phyloP scores from a whole-genome alignment of 306 rosid genomes.

The Boehmeria nivea region DNA sequence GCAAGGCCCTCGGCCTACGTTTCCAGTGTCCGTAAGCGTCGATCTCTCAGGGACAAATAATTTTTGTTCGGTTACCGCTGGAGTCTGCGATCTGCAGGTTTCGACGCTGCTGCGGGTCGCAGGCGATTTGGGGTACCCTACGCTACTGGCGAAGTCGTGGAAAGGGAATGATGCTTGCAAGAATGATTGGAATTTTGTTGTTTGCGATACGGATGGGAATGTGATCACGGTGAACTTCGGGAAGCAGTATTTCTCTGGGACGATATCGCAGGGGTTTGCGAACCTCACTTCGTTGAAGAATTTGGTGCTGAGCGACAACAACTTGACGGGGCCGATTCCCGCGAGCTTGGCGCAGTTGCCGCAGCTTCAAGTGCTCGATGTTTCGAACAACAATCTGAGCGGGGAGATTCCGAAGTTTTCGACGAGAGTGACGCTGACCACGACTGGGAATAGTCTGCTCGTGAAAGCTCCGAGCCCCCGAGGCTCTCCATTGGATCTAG shows the following conservation, averaged over 20 bases:
- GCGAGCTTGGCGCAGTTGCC: conserved; percentile 31
- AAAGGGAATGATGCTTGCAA: conserved; percentile 35
- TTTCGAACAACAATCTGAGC: conserved; percentile 49
- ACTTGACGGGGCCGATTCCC: conserved; percentile 54
- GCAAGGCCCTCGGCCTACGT: conserved; percentile 62
- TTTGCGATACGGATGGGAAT: conserved; percentile 36
- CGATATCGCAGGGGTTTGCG: conserved; percentile 56
- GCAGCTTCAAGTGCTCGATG: conserved; percentile 47
- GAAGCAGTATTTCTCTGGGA: conserved; percentile 39
- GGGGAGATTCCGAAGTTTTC: conserved; percentile 58
- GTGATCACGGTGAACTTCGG: conserved; percentile 34
- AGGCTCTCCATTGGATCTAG: too few relatives aligned
- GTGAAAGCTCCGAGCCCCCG: conserved; percentile 42
- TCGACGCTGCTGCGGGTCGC: conserved; percentile 45
- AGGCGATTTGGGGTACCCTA: conserved; percentile 41
- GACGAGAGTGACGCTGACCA: conserved; percentile 29
- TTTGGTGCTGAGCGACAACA: conserved; percentile 38
- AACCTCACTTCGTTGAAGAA: conserved; percentile 43
- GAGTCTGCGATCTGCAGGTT: conserved; percentile 47
- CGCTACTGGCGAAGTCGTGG: conserved; percentile 41
- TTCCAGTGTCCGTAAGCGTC: conserved; percentile 26
- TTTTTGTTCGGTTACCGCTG: conserved; percentile 31
- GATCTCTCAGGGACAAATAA: conserved; percentile 37
- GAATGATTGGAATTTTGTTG: conserved; percentile 33
- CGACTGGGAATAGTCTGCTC: conserved; percentile 44